A percentile compares a stretch with the other conserved stretches of the same genome.
phyloP scores from a whole-genome alignment of 129 eudicot genomes.

The Flaveria sonorensis region DNA sequence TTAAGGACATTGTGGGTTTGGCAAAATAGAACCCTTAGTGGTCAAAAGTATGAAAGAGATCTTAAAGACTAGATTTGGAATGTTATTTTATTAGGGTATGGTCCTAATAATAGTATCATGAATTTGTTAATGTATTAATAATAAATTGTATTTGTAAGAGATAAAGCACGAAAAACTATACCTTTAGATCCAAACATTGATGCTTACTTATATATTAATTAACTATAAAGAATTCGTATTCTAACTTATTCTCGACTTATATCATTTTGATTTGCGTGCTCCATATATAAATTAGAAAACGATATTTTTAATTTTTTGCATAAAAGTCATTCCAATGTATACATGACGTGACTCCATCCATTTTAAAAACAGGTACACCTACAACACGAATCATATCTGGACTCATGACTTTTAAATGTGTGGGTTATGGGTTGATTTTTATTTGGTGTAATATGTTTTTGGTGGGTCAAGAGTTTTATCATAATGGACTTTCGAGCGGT shows the following conservation, averaged over 20 bases:
- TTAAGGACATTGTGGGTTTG: conserved; percentile 37
- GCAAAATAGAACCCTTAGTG: conserved; percentile 32
- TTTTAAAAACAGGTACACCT: neutral
- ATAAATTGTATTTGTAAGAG: neutral
- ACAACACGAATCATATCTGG: neutral
- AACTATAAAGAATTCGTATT: no score
- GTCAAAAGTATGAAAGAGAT: conserved; percentile 21
- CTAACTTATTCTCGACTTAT: neutral
- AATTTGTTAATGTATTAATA: neutral
- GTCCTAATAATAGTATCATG: neutral
- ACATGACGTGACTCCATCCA: neutral
- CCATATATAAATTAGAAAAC: neutral
- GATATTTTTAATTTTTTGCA: neutral
- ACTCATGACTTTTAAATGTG: neutral
- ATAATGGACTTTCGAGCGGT: no score
- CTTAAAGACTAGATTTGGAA: conserved; percentile 37
- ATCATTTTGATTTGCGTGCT: neutral
- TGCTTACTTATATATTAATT: no score
- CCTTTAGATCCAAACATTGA: neutral
- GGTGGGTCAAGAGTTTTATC: no score
- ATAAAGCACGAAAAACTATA: neutral
- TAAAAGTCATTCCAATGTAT: neutral
- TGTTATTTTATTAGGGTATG: conserved; percentile 23
- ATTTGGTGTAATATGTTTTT: no score
- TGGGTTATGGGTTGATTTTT: no score